Percentiles rank a stretch among this genome's conserved stretches.
Evolutionary conservation across 2,329 filamentous ascomycete species (phyloP).

Genomic region (Epichloe sp.): DNA sequence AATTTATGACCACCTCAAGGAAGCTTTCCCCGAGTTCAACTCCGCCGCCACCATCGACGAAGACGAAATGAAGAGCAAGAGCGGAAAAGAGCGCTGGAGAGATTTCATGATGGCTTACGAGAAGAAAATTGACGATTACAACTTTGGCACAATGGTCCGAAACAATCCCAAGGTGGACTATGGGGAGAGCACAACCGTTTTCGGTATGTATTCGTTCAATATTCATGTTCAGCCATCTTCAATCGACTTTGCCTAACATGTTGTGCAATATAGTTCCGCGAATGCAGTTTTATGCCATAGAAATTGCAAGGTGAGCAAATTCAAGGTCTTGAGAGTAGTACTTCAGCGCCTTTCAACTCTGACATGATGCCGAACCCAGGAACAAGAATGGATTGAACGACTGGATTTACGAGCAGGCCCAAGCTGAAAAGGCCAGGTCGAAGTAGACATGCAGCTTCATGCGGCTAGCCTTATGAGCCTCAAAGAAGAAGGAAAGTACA

Average conservation of each 20-base stretch:
- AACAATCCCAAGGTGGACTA: constrained; percentile 71
- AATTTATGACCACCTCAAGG: constrained; percentile 78
- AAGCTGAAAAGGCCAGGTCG: constrained; percentile 36
- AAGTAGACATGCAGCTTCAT: constrained; percentile 4
- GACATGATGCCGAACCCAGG: constrained; percentile 25
- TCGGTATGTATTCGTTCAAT: constrained; percentile 44
- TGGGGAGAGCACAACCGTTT: constrained; percentile 78
- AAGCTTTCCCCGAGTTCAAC: constrained; percentile 88
- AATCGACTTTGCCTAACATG: neutral
- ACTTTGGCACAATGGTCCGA: constrained; percentile 91
- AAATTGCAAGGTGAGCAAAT: constrained; percentile 29
- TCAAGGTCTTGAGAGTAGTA: neutral
- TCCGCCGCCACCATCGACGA: constrained; percentile 70
- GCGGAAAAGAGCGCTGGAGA: constrained; percentile 87
- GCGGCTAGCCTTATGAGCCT: neutral
- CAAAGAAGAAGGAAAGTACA: neutral
- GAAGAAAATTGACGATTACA: constrained; percentile 91
- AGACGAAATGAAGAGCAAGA: constrained; percentile 94
- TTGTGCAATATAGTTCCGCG: constrained; percentile 30
- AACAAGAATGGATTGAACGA: constrained; percentile 87
- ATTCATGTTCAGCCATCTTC: neutral
- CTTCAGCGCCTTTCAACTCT: neutral
- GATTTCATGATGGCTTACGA: constrained; percentile 91
- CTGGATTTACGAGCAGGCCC: constrained; percentile 84
- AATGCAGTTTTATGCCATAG: constrained; percentile 43